These are phyloP conservation scores for Magnaporthiopsis poae DNA, from an alignment of 2,329 filamentous ascomycete genomes.

Conservation along the genomic window DNA sequence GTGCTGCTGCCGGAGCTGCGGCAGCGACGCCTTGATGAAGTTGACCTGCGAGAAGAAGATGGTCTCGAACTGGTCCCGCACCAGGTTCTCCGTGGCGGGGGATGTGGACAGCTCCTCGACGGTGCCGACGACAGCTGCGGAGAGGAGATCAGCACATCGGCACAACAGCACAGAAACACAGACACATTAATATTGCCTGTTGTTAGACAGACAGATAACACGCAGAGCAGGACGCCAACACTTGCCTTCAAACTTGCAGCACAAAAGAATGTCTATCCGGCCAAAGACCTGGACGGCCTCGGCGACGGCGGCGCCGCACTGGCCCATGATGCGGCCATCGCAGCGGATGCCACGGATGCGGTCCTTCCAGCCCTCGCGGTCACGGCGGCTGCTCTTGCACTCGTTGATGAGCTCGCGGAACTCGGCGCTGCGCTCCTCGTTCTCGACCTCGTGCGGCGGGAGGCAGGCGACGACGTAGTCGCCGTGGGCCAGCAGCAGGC, in stretches of 20 bases:
- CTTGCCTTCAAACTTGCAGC: constrained; percentile 75
- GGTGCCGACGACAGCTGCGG: constrained; percentile 69
- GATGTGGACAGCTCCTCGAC: constrained; percentile 79
- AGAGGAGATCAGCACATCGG: no score
- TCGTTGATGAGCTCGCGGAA: constrained; percentile 70
- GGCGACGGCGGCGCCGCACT: constrained; percentile 77
- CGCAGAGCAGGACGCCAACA: background rate
- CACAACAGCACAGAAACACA: no score
- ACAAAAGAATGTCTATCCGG: constrained; percentile 79
- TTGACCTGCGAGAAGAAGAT: constrained; percentile 96
- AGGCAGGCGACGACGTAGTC: constrained; percentile 83
- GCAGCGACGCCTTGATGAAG: constrained; percentile 80
- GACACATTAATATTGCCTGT: no score
- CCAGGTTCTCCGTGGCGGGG: constrained; percentile 61
- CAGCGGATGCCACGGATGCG: constrained; percentile 58
- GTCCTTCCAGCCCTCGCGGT: constrained; percentile 70
- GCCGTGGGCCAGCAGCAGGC: constrained; percentile 76
- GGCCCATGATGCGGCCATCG: constrained; percentile 51
- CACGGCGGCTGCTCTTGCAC: constrained; percentile 52
- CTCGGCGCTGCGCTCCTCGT: constrained; percentile 64
- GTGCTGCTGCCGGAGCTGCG: constrained; percentile 66
- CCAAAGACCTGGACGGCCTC: constrained; percentile 79
- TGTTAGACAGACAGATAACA: no score
- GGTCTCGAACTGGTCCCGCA: constrained; percentile 84
- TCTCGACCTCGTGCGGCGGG: constrained; percentile 66